A percentile compares a stretch with the other conserved stretches of the same genome.
Evolutionary conservation across 139 green algal genomes (phyloP).

Genomic region (Ulvella scutata): DNA sequence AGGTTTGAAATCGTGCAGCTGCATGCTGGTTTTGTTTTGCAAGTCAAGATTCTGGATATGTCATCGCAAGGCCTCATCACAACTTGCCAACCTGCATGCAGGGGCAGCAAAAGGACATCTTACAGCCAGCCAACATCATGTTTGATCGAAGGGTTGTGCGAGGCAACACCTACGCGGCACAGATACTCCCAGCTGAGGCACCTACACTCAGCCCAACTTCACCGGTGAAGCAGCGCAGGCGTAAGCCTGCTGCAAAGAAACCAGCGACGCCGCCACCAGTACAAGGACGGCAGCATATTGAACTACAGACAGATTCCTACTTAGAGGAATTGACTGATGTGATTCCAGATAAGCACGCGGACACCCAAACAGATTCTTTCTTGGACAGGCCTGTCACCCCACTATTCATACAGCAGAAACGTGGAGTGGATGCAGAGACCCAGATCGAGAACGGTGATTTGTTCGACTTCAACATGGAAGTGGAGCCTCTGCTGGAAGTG

Average conservation of each 20-base stretch:
- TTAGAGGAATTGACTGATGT: conserved; percentile 68
- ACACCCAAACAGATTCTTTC: conserved; percentile 71
- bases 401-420: conserved; percentile 61
- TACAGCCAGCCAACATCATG: conserved; percentile 61
- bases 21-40: no score
- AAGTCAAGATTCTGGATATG: no score
- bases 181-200: conserved; percentile 42
- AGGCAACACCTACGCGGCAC: conserved; percentile 68
- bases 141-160: conserved; percentile 68
- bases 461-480: conserved; percentile 85
- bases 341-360: conserved; percentile 48
- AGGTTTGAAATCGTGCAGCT: no score
- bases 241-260: not conserved
- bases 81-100: no score
- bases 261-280: conserved; percentile 47
- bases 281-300: conserved; percentile 44
- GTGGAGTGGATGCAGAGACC: conserved; percentile 53
- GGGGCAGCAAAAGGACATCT: conserved; percentile 2
- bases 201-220: not conserved
- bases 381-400: conserved; percentile 62
- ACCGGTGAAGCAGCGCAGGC: not conserved
- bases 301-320: conserved; percentile 58
- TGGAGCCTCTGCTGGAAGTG: conserved; percentile 75
- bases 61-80: no score
- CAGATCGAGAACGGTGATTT: conserved; percentile 70